Conservation (phyloP, 1,139 yeast genomes). For the Candida sp. region DNA sequence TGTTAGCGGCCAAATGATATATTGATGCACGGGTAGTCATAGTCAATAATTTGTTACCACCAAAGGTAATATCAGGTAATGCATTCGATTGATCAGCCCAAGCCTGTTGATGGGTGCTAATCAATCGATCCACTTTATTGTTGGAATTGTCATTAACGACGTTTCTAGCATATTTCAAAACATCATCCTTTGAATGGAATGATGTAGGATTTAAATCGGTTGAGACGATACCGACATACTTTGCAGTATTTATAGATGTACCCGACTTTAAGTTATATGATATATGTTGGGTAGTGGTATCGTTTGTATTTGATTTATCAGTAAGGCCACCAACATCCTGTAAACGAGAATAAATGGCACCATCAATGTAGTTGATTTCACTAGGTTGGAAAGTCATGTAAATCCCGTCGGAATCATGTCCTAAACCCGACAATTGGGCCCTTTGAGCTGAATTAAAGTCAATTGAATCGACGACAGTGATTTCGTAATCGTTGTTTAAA, state of each 20-base stretch:
- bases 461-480: conserved; percentile 49
- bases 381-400: conserved; percentile 60
- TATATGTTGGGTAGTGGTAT: conserved; percentile 15
- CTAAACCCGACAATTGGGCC: conserved; percentile 40
- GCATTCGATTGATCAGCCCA: conserved; percentile 45
- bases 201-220: conserved; percentile 46
- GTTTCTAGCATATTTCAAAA: conserved; percentile 38
- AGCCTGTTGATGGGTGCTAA: conserved; percentile 39
- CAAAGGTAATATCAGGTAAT: conserved; percentile 31
- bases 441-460: conserved; percentile 61
- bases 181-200: conserved; percentile 18
- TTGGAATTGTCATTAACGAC: conserved; percentile 29
- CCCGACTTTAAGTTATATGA: conserved; percentile 13
- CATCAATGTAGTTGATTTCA: conserved; percentile 52
- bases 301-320: conserved; percentile 9
- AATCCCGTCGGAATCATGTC: conserved; percentile 45
- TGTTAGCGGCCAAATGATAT: conserved; percentile 69
- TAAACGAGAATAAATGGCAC: conserved; percentile 52
- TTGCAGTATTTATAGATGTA: conserved; percentile 29
- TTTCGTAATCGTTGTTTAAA: conserved; percentile 11
- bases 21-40: conserved; percentile 66
- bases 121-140: conserved; percentile 24
- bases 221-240: conserved; percentile 64
- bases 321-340: conserved; percentile 13
- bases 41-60: conserved; percentile 49